A percentile compares a stretch with the other conserved stretches of the same genome.
phyloP scores from a whole-genome alignment of 441 rosid genomes.

The Adansonia rubrostipa region DNA sequence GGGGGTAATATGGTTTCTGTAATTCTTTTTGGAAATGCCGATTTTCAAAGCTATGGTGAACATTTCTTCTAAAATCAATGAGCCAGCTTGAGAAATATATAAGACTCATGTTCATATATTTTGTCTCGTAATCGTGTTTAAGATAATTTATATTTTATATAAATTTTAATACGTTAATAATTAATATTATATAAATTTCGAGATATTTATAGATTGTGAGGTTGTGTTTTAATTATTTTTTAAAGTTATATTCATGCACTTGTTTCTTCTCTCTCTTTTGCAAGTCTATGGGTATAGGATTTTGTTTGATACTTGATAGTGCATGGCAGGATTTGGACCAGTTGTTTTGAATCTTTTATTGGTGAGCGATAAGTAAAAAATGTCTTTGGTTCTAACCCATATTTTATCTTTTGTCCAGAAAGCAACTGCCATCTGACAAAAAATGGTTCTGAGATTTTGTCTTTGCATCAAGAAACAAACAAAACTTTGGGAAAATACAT shows the following conservation, averaged over 20 bases:
- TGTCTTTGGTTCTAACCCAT: background rate
- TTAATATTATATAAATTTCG: no score
- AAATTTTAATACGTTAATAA: no score
- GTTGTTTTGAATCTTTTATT: constrained; percentile 9
- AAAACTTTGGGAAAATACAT: background rate
- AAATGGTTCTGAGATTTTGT: constrained; percentile 4
- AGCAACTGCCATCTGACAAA: background rate
- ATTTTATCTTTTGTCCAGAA: background rate
- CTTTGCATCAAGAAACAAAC: constrained; percentile 15
- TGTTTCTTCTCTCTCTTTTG: background rate
- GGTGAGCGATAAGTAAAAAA: background rate
- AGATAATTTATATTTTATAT: no score
- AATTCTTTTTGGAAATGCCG: constrained; percentile 39
- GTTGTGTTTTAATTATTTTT: no score
- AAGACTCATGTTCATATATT: no score
- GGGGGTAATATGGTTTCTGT: constrained; percentile 38
- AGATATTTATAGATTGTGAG: no score
- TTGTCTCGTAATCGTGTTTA: no score
- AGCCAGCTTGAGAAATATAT: constrained; percentile 17
- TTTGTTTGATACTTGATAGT: constrained; percentile 21
- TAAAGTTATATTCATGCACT: no score
- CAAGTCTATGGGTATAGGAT: background rate
- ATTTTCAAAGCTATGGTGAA: constrained; percentile 16
- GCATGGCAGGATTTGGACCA: background rate
- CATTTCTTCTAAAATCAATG: constrained; percentile 30